Conservation (phyloP, 768 basidiomycete species). For the Suillus weaverae region DNA sequence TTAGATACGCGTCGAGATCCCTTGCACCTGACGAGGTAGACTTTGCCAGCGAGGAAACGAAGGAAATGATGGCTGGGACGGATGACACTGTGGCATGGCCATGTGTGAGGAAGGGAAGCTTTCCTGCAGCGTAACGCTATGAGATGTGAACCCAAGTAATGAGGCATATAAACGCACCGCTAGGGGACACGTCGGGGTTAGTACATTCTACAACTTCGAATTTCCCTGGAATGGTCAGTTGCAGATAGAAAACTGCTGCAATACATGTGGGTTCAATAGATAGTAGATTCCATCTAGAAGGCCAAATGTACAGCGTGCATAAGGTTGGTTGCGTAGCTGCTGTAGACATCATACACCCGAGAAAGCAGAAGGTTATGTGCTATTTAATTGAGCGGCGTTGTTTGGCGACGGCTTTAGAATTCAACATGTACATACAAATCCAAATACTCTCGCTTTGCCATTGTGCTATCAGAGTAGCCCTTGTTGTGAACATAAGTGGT, state of each 20-base stretch:
- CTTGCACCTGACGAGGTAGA: slow-evolving; percentile 31
- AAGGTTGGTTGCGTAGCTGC: neutral
- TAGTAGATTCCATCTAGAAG: slow-evolving; percentile 59
- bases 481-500: neutral
- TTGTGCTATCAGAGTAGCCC: neutral
- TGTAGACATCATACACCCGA: slow-evolving; percentile 20
- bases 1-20: slow-evolving; percentile 52
- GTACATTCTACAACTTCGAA: slow-evolving; percentile 62
- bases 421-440: slow-evolving; percentile 20
- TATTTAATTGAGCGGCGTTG: slow-evolving; percentile 8
- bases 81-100: slow-evolving; percentile 50
- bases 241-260: slow-evolving; percentile 65
- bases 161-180: slow-evolving; percentile 47
- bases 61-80: slow-evolving; percentile 62
- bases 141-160: neutral
- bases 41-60: slow-evolving; percentile 53
- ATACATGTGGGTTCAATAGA: slow-evolving; percentile 70
- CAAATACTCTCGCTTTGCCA: slow-evolving; percentile 10
- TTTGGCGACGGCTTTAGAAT: slow-evolving; percentile 10
- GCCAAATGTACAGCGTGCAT: slow-evolving; percentile 63
- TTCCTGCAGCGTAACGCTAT: slow-evolving; percentile 43
- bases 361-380: slow-evolving; percentile 1
- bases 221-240: slow-evolving; percentile 65
- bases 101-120: slow-evolving; percentile 70
- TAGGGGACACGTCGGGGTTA: slow-evolving; percentile 72